phyloP scores from a whole-genome alignment of 257 asterid species.

The Gentiana straminea region DNA sequence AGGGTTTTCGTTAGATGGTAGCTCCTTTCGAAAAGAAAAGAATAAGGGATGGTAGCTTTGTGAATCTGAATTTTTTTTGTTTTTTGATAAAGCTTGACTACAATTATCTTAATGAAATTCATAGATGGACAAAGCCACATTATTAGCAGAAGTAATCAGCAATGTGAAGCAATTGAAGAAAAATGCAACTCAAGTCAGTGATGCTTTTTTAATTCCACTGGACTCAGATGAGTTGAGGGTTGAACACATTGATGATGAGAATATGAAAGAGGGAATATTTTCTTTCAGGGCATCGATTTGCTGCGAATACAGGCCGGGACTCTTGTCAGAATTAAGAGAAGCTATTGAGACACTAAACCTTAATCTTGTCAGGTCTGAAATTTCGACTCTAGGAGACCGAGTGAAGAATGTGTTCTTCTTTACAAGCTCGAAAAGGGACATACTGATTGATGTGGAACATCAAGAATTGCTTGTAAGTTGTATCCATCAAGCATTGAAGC shows the following conservation, averaged over 20 bases:
- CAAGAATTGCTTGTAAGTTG: constrained; percentile 16
- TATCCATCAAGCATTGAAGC: constrained; percentile 36
- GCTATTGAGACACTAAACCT: constrained; percentile 28
- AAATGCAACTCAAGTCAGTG: constrained; percentile 40
- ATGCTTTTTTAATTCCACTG: constrained; percentile 54
- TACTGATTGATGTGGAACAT: constrained; percentile 5
- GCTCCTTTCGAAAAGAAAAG: too few relatives aligned
- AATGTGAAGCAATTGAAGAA: constrained; percentile 54
- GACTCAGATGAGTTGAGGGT: constrained; percentile 62
- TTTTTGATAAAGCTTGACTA: constrained; percentile 1
- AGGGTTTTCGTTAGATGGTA: too few relatives aligned
- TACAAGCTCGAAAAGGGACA: constrained; percentile 9
- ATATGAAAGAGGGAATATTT: constrained; percentile 24
- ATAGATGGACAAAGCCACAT: constrained; percentile 84
- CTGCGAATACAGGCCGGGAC: constrained; percentile 54
- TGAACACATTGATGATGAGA: constrained; percentile 29
- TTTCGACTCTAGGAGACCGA: constrained; percentile 60
- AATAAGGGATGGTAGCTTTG: too few relatives aligned
- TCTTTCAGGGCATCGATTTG: constrained; percentile 56
- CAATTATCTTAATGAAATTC: not conserved
- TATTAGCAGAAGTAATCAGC: constrained; percentile 60
- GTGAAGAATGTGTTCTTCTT: constrained; percentile 44
- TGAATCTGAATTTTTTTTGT: too few relatives aligned
- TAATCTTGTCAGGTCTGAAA: constrained; percentile 40
- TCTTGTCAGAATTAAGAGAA: constrained; percentile 40